Conservation (phyloP, 2,329 filamentous ascomycete species). For the Conoideocrella luteorostrata region DNA sequence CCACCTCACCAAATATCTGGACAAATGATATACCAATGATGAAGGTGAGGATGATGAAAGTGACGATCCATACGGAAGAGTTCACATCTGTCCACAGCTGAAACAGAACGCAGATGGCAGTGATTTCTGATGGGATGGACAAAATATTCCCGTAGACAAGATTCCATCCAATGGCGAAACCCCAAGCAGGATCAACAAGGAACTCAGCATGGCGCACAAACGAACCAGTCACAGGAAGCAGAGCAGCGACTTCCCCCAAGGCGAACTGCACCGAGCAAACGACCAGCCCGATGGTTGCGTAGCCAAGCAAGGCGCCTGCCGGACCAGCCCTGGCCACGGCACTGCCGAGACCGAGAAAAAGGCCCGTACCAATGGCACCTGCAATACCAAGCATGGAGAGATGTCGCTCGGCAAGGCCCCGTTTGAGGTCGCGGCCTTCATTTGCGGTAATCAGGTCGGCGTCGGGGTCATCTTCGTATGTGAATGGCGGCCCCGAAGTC, state of each 20-base stretch:
- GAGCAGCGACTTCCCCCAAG: slow-evolving; percentile 53
- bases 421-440: slow-evolving; percentile 44
- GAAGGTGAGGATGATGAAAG: slow-evolving; percentile 45
- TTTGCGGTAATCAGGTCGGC: slow-evolving; percentile 39
- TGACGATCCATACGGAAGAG: slow-evolving; percentile 42
- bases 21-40: slow-evolving; percentile 53
- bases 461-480: slow-evolving; percentile 15
- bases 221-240: slow-evolving; percentile 56
- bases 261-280: slow-evolving; percentile 53
- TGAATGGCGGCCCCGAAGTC: slow-evolving; percentile 1
- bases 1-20: slow-evolving; percentile 54
- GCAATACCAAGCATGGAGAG: slow-evolving; percentile 58
- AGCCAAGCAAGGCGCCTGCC: slow-evolving; percentile 42
- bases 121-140: slow-evolving; percentile 54
- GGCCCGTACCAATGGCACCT: slow-evolving; percentile 54
- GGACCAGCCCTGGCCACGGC: slow-evolving; percentile 46
- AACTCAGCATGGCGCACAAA: slow-evolving; percentile 56
- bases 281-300: slow-evolving; percentile 49
- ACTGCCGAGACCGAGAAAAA: slow-evolving; percentile 52
- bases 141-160: slow-evolving; percentile 49
- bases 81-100: slow-evolving; percentile 57
- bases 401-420: slow-evolving; percentile 35
- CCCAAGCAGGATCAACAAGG: slow-evolving; percentile 55
- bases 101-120: slow-evolving; percentile 56
- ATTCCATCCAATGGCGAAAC: slow-evolving; percentile 49